Evolutionary conservation across 2,329 filamentous ascomycete genomes (phyloP).

Genomic region (Truncatella angustata): DNA sequence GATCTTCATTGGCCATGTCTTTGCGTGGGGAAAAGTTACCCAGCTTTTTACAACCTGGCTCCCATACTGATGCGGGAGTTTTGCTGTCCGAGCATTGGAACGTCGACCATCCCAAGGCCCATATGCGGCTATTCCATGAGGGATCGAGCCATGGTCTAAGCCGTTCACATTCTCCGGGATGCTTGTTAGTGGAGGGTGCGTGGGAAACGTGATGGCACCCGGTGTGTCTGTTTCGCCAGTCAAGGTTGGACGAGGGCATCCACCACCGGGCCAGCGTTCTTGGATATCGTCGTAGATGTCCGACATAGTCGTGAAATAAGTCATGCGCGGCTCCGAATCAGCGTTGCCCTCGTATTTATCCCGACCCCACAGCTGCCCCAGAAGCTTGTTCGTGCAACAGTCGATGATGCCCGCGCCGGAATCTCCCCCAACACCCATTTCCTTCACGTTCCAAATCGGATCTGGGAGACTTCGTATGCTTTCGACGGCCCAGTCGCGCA

Average conservation of each 20-base stretch:
- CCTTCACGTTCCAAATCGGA: conserved; percentile 8
- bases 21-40: background rate
- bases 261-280: conserved; percentile 6
- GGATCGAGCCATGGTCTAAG: too few species aligned
- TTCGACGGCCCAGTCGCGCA: conserved; percentile 13
- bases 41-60: background rate
- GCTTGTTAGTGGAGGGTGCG: too few species aligned
- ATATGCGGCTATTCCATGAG: background rate
- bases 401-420: conserved; percentile 15
- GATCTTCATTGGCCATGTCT: background rate
- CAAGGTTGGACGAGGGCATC: background rate
- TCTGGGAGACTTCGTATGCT: background rate
- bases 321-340: background rate
- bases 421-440: conserved; percentile 13
- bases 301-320: conserved; percentile 13
- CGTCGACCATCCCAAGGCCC: background rate
- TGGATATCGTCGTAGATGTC: conserved; percentile 15
- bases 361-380: conserved; percentile 16
- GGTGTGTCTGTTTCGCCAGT: background rate
- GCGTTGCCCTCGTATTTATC: conserved; percentile 6
- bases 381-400: conserved; percentile 3
- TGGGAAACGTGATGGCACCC: too few species aligned
- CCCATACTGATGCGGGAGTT: too few species aligned
- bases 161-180: too few species aligned
- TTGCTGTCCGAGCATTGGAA: too few species aligned